phyloP scores from a whole-genome alignment of 2,329 filamentous ascomycete genomes.

The Aspergillus fischeri region DNA sequence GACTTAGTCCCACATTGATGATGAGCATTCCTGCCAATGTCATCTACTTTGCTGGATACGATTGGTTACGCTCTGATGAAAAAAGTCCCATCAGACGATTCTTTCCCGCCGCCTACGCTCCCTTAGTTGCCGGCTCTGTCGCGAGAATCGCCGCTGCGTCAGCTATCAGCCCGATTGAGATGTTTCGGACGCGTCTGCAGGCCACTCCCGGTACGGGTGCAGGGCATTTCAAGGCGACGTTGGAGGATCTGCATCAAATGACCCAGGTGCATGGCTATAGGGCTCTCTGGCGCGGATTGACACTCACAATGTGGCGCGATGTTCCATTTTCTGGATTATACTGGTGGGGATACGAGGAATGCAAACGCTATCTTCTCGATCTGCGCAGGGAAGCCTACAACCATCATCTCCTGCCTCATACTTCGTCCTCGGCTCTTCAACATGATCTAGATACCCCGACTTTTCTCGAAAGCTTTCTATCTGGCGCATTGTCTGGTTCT shows the following conservation, averaged over 20 bases:
- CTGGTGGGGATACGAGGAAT: constrained; percentile 95
- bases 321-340: constrained; percentile 96
- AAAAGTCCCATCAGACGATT: constrained; percentile 65
- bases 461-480: constrained; percentile 82
- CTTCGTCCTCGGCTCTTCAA: constrained; percentile 14
- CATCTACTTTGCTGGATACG: constrained; percentile 98
- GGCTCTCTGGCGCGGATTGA: constrained; percentile 85
- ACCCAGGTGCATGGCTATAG: constrained; percentile 70
- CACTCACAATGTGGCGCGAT: constrained; percentile 90
- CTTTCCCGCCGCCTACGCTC: constrained; percentile 67
- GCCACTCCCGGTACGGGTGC: constrained; percentile 59
- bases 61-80: constrained; percentile 77
- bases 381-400: constrained; percentile 50
- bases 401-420: constrained; percentile 13
- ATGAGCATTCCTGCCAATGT: constrained; percentile 96
- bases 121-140: constrained; percentile 72
- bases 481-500: constrained; percentile 77
- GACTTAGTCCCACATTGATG: constrained; percentile 84
- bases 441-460: constrained; percentile 72
- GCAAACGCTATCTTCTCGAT: constrained; percentile 68
- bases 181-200: constrained; percentile 90
- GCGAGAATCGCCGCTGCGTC: constrained; percentile 78
- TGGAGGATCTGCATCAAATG: constrained; percentile 74
- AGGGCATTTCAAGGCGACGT: constrained; percentile 73
- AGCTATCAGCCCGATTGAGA: constrained; percentile 84